phyloP scores from a whole-genome alignment of 371 early-diverging fungal species.

The Sanchytrium tribonematis region DNA sequence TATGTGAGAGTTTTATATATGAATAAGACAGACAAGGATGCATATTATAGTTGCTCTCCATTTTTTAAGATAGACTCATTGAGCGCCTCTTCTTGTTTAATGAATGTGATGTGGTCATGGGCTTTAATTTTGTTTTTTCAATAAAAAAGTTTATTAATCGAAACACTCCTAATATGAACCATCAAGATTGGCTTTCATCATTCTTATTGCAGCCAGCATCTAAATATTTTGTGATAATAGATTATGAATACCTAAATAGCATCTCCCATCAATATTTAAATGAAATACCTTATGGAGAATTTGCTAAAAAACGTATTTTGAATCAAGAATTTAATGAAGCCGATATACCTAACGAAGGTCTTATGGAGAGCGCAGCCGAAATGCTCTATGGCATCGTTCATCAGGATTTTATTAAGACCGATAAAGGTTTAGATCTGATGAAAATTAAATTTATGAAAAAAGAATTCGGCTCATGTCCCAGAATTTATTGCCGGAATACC shows the following conservation, averaged over 20 bases:
- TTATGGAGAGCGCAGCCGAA: slow-evolving; percentile 23
- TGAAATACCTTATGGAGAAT: background rate
- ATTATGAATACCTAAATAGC: background rate
- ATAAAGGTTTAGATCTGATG: slow-evolving; percentile 58
- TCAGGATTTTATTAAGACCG: slow-evolving; percentile 64
- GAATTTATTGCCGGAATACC: slow-evolving; percentile 56
- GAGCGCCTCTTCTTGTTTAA: too few relatives aligned
- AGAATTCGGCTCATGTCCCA: slow-evolving; percentile 83
- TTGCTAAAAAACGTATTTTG: background rate
- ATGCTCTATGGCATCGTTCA: slow-evolving; percentile 70
- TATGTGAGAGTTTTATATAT: background rate
- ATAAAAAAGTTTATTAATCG: background rate
- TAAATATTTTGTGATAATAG: background rate
- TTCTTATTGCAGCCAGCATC: background rate
- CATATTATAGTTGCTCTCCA: background rate
- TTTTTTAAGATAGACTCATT: background rate
- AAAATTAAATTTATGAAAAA: slow-evolving; percentile 25
- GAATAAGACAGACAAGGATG: background rate
- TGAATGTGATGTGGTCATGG: too few relatives aligned
- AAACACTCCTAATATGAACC: background rate
- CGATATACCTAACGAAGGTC: background rate
- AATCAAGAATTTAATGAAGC: too few relatives aligned
- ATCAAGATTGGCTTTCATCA: background rate
- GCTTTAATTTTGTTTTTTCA: too few relatives aligned
- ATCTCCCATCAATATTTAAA: background rate